Base-by-base conservation (phyloP, 1,284 basidiomycete species). In the Pseudozyma thailandica region DNA sequence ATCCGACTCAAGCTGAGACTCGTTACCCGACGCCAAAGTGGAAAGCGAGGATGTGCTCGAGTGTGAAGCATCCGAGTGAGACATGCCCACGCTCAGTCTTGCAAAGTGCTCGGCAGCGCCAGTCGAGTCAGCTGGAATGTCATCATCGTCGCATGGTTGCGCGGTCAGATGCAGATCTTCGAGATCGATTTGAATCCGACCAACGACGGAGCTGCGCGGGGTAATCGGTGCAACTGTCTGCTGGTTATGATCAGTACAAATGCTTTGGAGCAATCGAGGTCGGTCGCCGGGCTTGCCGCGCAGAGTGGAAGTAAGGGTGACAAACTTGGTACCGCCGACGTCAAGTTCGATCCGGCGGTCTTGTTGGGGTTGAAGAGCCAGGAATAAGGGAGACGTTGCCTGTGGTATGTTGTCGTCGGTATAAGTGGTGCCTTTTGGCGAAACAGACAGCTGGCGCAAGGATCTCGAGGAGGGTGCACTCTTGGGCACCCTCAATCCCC, bases 311-410 rank as follows among this genome's bases (percentile, higher is more conserved):
- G 46, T 9, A 3, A 62, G 37, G 0, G 70, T 72, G 30, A 59
- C 53, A 16, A 59, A 59, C 13, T 35, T 51, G 4, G 41, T 52
- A 1, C 70, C 70, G 2, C 70, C 63, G 0, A 72, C 50, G 21
- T 72, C 46, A 12, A 72, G 38, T 5, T 45, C 21, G 8, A 69
- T 50, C 6, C 44, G 50, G 3, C 28, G 28, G 3, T 49, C 15
- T 1, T 27, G 31, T 10, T 25, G 10, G 6, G 3, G 21, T 21
- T 41, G 44, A 21, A 23, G 5, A 26, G 30, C 6, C 9, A 12
- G 42, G 6, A n/a, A n/a, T 3, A 21, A 10, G 6, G 39, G 21
- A 2, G 20, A 23, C 6, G 9, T 10, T 12, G 6, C 39, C 10
- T 41, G 39, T 12, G 20, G 10, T 18, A 23, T 12, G 9, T 12